Evolutionary conservation across 2,329 filamentous ascomycete genomes (phyloP).

Genomic region (Colletotrichum viniferum): DNA sequence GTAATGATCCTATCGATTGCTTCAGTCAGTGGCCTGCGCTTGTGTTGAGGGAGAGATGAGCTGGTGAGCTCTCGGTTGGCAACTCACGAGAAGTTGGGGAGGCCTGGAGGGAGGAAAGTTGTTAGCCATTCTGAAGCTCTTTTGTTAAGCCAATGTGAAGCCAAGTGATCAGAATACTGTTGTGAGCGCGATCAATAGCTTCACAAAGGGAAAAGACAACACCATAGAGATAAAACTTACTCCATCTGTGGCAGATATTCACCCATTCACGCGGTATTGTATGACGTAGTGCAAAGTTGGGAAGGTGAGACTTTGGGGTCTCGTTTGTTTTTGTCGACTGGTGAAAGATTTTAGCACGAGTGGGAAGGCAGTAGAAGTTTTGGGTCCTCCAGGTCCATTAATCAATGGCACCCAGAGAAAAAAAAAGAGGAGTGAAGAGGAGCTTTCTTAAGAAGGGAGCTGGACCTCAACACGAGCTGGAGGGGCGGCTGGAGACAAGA

Average conservation of each 20-base stretch:
- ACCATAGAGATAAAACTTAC: not conserved
- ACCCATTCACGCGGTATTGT: not conserved
- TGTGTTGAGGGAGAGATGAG: not conserved
- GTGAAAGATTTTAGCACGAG: not conserved
- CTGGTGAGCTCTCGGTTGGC: not conserved
- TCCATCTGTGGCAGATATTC: slow-evolving; percentile 1
- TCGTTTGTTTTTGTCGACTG: not conserved
- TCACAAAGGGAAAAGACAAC: not conserved
- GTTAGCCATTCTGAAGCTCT: not conserved
- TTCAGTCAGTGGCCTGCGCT: not conserved
- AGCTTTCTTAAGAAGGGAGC: slow-evolving; percentile 12
- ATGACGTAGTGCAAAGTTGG: not conserved
- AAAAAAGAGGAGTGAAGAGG: not conserved
- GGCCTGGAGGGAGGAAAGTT: not conserved
- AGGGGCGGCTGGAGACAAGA: not conserved
- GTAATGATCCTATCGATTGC: slow-evolving; percentile 56
- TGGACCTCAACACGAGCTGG: not conserved
- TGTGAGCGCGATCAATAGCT: not conserved
- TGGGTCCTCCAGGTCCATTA: not conserved
- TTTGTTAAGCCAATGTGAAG: not conserved
- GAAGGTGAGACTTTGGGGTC: not conserved
- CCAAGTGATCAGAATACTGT: not conserved
- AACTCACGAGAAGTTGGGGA: slow-evolving; percentile 17
- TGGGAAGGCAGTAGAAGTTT: not conserved
- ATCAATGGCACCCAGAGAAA: not conserved